Evolutionary conservation across 306 rosid genomes (phyloP), one percentile per base, ranked within the genome.

Genomic region (Benincasa hispida): DNA sequence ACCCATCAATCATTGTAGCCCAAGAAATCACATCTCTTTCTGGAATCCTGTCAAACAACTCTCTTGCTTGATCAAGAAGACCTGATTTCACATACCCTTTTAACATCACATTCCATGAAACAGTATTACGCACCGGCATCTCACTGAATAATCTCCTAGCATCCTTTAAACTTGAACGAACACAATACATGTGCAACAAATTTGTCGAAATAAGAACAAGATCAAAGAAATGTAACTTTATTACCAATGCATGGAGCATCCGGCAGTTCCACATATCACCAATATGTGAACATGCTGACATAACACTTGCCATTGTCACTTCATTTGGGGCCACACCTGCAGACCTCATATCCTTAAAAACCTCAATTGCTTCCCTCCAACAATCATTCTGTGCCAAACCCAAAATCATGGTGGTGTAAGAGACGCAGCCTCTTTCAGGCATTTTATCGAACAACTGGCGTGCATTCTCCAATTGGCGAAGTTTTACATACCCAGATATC

Each of bases 1-100:
- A 89, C 76, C 91, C 90, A 83, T 90, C 94, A 37, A 90, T 88
- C 85, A 94, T 85, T 12, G 97, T 91, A 24, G 96, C 97, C 97
- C 98, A 94, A 1, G 96, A 90, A 79, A 91, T 79, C 61, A 91
- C 88, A 80, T 94, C 97, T 78, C 87, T 91, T 32, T 34, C 58
- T 56, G 89, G 89, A 65, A 86, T 83, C 28, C 72, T 83, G 78
- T 90, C 93, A 77, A 94, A 94, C 84, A 90, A 81, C 68, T 87
- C 93, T 59, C 86, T 89, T 6, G 96, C 89, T 70, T 30, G 22
- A 77, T 82, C 86, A 61, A 88, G 80, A 56, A 84, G 85, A n/a
- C 94, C 87, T 0, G 88, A 80, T 87, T 93, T 93, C 5, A 92
- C 79, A 82, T 88, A 88, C 41, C 98, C 97, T 77, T 90, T 91